phyloP scores from a whole-genome alignment of 2,329 filamentous ascomycete genomes.

The Xylaria polymorpha region DNA sequence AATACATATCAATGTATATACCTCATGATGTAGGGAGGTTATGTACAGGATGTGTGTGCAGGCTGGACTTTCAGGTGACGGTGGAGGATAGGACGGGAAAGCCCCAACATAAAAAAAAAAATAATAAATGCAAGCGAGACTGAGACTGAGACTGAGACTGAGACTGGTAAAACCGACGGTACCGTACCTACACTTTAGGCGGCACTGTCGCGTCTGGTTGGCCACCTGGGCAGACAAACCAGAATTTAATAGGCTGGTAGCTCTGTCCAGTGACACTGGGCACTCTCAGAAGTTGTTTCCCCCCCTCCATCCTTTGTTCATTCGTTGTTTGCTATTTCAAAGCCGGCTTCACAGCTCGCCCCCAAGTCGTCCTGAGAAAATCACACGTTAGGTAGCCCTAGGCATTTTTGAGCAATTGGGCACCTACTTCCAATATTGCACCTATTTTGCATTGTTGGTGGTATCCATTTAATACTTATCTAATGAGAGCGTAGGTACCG shows the following conservation, averaged over 20 bases:
- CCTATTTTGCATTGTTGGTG: not conserved
- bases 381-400: not conserved
- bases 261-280: not conserved
- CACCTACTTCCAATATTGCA: not conserved
- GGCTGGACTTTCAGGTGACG: constrained; percentile 1
- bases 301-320: not conserved
- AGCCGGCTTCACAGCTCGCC: not conserved
- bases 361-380: not conserved
- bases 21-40: not conserved
- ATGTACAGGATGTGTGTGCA: constrained; percentile 2
- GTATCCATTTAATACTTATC: no score
- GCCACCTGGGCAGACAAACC: not conserved
- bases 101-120: constrained; percentile 19
- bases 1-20: not conserved
- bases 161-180: constrained; percentile 9
- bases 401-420: not conserved
- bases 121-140: constrained; percentile 25
- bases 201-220: constrained; percentile 2
- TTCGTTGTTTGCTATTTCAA: constrained; percentile 6
- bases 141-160: no score
- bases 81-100: constrained; percentile 23
- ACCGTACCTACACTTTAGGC: constrained; percentile 12
- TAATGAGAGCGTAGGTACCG: not conserved
- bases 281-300: not conserved
- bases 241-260: constrained; percentile 3